phyloP scores from a whole-genome alignment of 768 basidiomycete genomes.

The Rhizopogon vesiculosus region DNA sequence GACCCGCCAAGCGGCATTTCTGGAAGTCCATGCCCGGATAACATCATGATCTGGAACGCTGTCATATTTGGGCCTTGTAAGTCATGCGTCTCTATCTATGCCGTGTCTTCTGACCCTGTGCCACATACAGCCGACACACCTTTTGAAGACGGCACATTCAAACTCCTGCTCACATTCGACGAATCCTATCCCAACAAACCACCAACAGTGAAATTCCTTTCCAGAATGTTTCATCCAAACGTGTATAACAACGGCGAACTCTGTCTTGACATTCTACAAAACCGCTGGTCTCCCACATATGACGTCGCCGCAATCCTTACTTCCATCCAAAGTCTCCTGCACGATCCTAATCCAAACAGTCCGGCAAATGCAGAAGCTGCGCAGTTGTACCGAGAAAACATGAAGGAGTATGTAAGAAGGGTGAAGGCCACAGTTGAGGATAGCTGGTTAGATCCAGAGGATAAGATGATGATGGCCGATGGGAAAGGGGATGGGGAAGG shows the following conservation, averaged over 20 bases:
- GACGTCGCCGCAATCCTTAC: constrained; percentile 98
- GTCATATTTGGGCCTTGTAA: constrained; percentile 98
- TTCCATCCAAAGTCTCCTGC: constrained; percentile 89
- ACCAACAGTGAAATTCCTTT: constrained; percentile 94
- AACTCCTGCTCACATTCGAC: constrained; percentile 91
- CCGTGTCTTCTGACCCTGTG: neutral
- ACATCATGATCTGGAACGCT: constrained; percentile 99
- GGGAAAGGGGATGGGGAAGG: constrained; percentile 11
- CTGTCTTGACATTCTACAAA: constrained; percentile 97
- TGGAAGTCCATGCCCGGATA: constrained; percentile 95
- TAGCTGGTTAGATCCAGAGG: constrained; percentile 84
- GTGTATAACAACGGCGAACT: constrained; percentile 98
- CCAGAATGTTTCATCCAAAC: constrained; percentile 98
- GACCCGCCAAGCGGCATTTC: constrained; percentile 97
- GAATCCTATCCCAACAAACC: constrained; percentile 99
- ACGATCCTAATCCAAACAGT: constrained; percentile 98
- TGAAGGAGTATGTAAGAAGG: constrained; percentile 95
- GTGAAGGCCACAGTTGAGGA: constrained; percentile 94
- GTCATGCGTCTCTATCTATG: constrained; percentile 19
- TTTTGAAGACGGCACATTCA: constrained; percentile 99
- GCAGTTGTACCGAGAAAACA: constrained; percentile 92
- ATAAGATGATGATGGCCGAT: constrained; percentile 50
- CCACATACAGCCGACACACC: constrained; percentile 80
- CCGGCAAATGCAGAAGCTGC: constrained; percentile 99
- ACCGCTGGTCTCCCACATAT: constrained; percentile 98